These are phyloP conservation scores for Scolecobasidium constrictum DNA, from an alignment of 2,329 filamentous ascomycete genomes.

Conservation along the genomic window DNA sequence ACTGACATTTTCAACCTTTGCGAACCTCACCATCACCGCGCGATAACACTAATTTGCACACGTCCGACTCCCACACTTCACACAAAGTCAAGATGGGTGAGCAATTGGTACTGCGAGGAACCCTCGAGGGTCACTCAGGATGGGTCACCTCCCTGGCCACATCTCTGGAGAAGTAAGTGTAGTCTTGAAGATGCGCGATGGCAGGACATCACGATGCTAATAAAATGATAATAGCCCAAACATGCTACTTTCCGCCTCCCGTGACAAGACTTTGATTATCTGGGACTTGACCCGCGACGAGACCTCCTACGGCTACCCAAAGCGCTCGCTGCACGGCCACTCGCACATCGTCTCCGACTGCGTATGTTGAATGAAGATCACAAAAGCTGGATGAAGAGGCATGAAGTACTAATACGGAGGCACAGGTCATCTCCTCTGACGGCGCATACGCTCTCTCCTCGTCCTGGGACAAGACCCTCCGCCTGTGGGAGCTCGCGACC, in stretches of 20 bases:
- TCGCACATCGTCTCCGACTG: slow-evolving; percentile 99
- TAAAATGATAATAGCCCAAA: slow-evolving; percentile 58
- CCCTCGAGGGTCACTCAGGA: slow-evolving; percentile 98
- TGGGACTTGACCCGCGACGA: slow-evolving; percentile 99
- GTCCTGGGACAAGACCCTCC: slow-evolving; percentile 99
- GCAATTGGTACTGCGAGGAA: slow-evolving; percentile 92
- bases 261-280: slow-evolving; percentile 99
- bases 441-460: slow-evolving; percentile 97
- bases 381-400: slow-evolving; percentile 6
- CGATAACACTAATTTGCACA: too few species aligned
- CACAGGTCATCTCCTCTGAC: slow-evolving; percentile 95
- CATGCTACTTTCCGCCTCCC: slow-evolving; percentile 96
- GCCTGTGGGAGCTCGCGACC: slow-evolving; percentile 96
- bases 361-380: slow-evolving; percentile 53
- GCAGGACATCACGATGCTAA: neutral
- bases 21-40: too few species aligned
- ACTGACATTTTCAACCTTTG: slow-evolving; percentile 1
- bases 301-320: slow-evolving; percentile 95
- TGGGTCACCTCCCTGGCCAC: slow-evolving; percentile 98
- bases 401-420: too few species aligned
- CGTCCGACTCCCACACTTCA: too few species aligned
- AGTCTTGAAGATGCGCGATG: neutral
- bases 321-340: slow-evolving; percentile 97
- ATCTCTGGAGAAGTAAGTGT: slow-evolving; percentile 89
- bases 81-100: slow-evolving; percentile 68